Conservation (phyloP, 805 yeast species). For the Lachancea nothofagi region DNA sequence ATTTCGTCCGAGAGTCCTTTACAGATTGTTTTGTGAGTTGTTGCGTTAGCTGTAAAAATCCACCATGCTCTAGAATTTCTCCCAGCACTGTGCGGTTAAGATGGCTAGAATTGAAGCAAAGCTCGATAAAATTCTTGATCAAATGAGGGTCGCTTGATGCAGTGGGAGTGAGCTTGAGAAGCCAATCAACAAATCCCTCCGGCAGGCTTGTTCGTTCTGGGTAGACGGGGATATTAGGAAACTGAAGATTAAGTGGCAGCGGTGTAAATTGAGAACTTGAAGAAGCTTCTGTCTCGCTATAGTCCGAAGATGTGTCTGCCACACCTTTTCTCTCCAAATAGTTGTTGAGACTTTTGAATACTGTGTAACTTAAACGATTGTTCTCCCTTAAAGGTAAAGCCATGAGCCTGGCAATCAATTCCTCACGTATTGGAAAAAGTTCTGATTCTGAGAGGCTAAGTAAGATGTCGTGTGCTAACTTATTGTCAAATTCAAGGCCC, state of each 20-base stretch:
- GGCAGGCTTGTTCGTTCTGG: conserved; percentile 12
- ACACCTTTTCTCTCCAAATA: conserved; percentile 5
- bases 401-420: conserved; percentile 2
- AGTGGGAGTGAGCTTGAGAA: conserved; percentile 15
- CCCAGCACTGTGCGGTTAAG: conserved; percentile 16
- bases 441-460: conserved; percentile 20
- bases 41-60: conserved; percentile 7
- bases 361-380: conserved; percentile 3
- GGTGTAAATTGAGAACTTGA: conserved; percentile 2
- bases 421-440: background rate
- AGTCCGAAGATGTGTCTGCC: background rate
- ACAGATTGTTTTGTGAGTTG: conserved; percentile 3
- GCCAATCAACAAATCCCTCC: conserved; percentile 18
- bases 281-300: background rate
- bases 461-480: conserved; percentile 23
- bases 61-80: conserved; percentile 14
- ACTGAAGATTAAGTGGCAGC: background rate
- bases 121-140: conserved; percentile 30
- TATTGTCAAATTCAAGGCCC: conserved; percentile 8
- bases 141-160: conserved; percentile 18
- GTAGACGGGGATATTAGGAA: conserved; percentile 4
- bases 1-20: conserved; percentile 1
- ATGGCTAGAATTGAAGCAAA: conserved; percentile 23
- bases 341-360: conserved; percentile 9
- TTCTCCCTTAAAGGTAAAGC: conserved; percentile 3